phyloP scores from a whole-genome alignment of 345 rosid species.

The Aquilaria malaccensis region DNA sequence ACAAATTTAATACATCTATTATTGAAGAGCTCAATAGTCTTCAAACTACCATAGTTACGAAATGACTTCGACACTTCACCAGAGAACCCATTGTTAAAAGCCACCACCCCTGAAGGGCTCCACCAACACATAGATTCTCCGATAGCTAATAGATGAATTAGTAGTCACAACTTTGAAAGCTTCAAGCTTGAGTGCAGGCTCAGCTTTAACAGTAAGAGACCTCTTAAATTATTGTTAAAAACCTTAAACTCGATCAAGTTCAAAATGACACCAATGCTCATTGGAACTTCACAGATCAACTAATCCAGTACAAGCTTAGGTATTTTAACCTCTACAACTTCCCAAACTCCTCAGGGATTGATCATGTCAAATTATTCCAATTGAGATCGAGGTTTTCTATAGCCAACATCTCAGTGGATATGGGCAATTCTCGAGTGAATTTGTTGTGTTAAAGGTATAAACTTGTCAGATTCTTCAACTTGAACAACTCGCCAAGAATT shows the following conservation, averaged over 20 bases:
- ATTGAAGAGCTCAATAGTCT: constrained; percentile 49
- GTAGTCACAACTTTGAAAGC: constrained; percentile 56
- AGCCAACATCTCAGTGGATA: constrained; percentile 26
- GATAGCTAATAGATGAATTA: constrained; percentile 61
- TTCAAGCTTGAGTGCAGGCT: constrained; percentile 58
- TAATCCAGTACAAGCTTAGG: constrained; percentile 30
- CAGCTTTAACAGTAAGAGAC: constrained; percentile 58
- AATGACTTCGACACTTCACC: constrained; percentile 64
- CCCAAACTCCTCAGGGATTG: constrained; percentile 50
- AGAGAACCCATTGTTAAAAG: constrained; percentile 45
- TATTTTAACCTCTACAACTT: constrained; percentile 37
- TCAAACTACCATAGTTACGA: constrained; percentile 45
- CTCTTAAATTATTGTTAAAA: constrained; percentile 53
- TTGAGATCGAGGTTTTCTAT: constrained; percentile 50
- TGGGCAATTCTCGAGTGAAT: constrained; percentile 54
- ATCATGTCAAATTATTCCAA: constrained; percentile 46
- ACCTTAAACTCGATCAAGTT: constrained; percentile 25
- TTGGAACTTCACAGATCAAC: constrained; percentile 56
- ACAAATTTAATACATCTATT: constrained; percentile 25
- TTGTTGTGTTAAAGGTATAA: constrained; percentile 42
- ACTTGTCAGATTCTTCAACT: constrained; percentile 34
- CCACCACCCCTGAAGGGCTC: constrained; percentile 59
- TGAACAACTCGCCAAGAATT: constrained; percentile 41
- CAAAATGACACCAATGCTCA: constrained; percentile 46
- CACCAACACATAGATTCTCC: constrained; percentile 54